A percentile compares a stretch with the other conserved stretches of the same genome.
These are phyloP conservation scores for Metarhizium robertsii DNA, from an alignment of 2,329 filamentous ascomycete genomes.

Conservation along the genomic window DNA sequence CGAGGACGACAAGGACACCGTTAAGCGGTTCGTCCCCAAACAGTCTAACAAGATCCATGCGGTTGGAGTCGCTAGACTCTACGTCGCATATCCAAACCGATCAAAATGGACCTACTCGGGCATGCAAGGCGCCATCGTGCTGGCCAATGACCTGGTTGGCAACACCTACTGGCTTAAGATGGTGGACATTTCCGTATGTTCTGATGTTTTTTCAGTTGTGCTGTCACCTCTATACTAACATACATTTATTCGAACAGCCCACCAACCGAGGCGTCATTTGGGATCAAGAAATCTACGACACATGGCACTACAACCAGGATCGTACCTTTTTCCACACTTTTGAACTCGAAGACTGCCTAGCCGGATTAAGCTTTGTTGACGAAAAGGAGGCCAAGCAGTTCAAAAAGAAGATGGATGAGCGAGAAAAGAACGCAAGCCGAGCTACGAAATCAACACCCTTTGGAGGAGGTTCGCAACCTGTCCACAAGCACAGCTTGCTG, in stretches of 20 bases:
- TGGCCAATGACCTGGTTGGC: slow-evolving; percentile 89
- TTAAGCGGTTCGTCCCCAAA: slow-evolving; percentile 90
- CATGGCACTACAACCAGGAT: slow-evolving; percentile 92
- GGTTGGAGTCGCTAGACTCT: slow-evolving; percentile 86
- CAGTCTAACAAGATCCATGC: slow-evolving; percentile 95
- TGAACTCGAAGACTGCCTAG: slow-evolving; percentile 86
- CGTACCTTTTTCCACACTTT: slow-evolving; percentile 97
- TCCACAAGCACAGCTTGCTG: slow-evolving; percentile 38
- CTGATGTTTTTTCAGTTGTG: no score
- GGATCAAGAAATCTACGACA: slow-evolving; percentile 97
- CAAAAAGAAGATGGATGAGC: slow-evolving; percentile 93
- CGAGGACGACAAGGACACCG: slow-evolving; percentile 92
- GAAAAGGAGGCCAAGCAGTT: slow-evolving; percentile 97
- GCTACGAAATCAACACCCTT: slow-evolving; percentile 74
- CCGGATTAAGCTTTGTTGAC: slow-evolving; percentile 84
- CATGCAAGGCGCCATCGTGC: slow-evolving; percentile 80
- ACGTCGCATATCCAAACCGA: slow-evolving; percentile 80
- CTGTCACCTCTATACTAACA: neutral
- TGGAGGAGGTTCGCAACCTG: slow-evolving; percentile 36
- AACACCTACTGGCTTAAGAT: slow-evolving; percentile 97
- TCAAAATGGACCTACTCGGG: slow-evolving; percentile 91
- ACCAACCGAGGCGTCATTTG: slow-evolving; percentile 79
- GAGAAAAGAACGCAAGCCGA: slow-evolving; percentile 92
- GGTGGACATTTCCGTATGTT: slow-evolving; percentile 79
- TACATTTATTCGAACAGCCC: slow-evolving; percentile 38